Evolutionary conservation across 1,284 basidiomycete species (phyloP).

Genomic region (Cutaneotrichosporon spelunceum): DNA sequence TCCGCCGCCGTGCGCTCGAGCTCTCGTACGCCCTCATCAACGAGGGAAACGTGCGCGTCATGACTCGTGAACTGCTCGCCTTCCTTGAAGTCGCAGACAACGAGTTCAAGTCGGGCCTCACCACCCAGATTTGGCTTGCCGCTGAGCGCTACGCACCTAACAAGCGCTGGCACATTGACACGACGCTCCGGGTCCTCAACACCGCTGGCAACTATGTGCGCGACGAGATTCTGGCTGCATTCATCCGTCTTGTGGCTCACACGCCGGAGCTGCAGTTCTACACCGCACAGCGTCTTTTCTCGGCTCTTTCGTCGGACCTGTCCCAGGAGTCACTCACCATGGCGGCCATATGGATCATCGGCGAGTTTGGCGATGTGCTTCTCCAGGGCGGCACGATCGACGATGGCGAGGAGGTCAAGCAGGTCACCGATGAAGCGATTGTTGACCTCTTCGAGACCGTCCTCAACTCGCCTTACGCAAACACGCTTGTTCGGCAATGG

Average conservation of each 20-base stretch:
- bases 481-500: slow-evolving; percentile 86
- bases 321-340: slow-evolving; percentile 95
- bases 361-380: slow-evolving; percentile 91
- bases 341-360: slow-evolving; percentile 91
- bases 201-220: slow-evolving; percentile 98
- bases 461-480: slow-evolving; percentile 90
- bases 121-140: slow-evolving; percentile 93
- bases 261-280: slow-evolving; percentile 97
- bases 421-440: slow-evolving; percentile 72
- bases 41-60: slow-evolving; percentile 86
- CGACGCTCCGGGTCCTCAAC: slow-evolving; percentile 86
- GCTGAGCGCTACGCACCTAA: slow-evolving; percentile 97
- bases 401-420: slow-evolving; percentile 70
- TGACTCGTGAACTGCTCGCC: slow-evolving; percentile 87
- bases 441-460: slow-evolving; percentile 83
- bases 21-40: slow-evolving; percentile 97
- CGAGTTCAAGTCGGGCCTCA: slow-evolving; percentile 97
- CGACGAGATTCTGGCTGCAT: slow-evolving; percentile 92
- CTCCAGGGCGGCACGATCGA: slow-evolving; percentile 85
- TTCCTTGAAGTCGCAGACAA: slow-evolving; percentile 98
- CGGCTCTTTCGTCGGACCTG: slow-evolving; percentile 82
- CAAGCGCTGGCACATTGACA: slow-evolving; percentile 99
- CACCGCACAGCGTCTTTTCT: slow-evolving; percentile 87
- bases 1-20: slow-evolving; percentile 91
- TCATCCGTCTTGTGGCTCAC: slow-evolving; percentile 93